Conservation (phyloP, 1,284 basidiomycete genomes). For the Xanthoconium separans region DNA sequence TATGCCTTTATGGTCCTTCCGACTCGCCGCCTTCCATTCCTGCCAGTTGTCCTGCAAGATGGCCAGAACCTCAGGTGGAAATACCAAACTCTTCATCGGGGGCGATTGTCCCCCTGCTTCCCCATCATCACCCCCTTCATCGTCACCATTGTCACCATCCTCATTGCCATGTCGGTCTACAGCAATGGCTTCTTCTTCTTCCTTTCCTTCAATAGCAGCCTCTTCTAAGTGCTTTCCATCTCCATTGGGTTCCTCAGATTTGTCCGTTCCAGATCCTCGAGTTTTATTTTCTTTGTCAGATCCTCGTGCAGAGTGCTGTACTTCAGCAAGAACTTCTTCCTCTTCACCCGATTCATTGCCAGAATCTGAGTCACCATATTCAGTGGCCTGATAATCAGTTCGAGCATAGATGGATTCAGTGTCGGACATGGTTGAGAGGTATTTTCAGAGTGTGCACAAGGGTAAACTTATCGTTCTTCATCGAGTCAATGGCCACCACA, state of each 20-base stretch:
- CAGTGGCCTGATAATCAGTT: background rate
- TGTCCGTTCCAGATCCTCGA: too few relatives aligned
- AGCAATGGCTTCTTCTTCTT: too few relatives aligned
- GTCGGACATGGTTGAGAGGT: background rate
- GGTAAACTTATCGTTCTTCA: background rate
- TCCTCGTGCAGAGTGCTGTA: too few relatives aligned
- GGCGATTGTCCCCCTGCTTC: background rate
- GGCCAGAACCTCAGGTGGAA: background rate
- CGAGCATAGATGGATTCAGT: background rate
- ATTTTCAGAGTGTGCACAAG: background rate
- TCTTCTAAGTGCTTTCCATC: too few relatives aligned
- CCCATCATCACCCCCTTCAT: background rate
- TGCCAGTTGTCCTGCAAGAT: background rate
- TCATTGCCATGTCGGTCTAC: background rate
- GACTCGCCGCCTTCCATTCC: background rate
- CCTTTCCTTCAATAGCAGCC: too few relatives aligned
- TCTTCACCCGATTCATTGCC: background rate
- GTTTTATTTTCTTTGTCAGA: too few relatives aligned
- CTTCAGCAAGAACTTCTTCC: background rate
- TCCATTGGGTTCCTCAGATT: too few relatives aligned
- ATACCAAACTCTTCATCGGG: background rate
- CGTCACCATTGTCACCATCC: background rate
- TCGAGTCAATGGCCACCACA: background rate
- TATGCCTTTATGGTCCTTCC: background rate
- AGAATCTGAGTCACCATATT: background rate